Evolutionary conservation across 371 early-diverging fungal genomes (phyloP).

Genomic region (Apophysomyces variabilis): DNA sequence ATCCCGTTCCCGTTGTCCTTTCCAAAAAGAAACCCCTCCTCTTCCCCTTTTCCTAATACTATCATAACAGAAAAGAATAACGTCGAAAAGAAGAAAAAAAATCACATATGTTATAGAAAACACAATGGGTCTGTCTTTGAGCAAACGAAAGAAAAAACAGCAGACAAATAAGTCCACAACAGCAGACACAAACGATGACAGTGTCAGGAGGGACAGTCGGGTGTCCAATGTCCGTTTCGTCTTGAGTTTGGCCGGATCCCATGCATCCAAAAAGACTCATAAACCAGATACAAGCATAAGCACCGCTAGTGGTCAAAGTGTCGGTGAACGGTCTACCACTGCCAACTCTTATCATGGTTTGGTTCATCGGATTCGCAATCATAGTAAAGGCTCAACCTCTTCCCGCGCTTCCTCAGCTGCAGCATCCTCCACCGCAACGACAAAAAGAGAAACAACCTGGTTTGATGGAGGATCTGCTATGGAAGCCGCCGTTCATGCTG

Average conservation of each 20-base stretch:
- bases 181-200: background rate
- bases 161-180: too few species aligned
- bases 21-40: too few species aligned
- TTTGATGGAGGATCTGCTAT: background rate
- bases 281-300: background rate
- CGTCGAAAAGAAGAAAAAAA: too few species aligned
- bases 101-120: too few species aligned
- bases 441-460: background rate
- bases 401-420: background rate
- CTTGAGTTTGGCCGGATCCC: slow-evolving; percentile 2
- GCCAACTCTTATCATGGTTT: background rate
- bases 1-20: too few species aligned
- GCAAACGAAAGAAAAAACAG: slow-evolving; percentile 7
- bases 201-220: background rate
- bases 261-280: slow-evolving; percentile 1
- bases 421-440: background rate
- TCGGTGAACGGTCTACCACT: background rate
- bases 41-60: too few species aligned
- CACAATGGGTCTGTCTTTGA: slow-evolving; percentile 1
- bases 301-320: background rate
- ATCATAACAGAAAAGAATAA: too few species aligned
- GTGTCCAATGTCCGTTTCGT: slow-evolving; percentile 1
- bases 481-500: slow-evolving; percentile 3
- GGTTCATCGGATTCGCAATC: slow-evolving; percentile 1
- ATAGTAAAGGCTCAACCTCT: background rate